phyloP scores from a whole-genome alignment of 805 yeast species.

The Teunomyces kruisii region DNA sequence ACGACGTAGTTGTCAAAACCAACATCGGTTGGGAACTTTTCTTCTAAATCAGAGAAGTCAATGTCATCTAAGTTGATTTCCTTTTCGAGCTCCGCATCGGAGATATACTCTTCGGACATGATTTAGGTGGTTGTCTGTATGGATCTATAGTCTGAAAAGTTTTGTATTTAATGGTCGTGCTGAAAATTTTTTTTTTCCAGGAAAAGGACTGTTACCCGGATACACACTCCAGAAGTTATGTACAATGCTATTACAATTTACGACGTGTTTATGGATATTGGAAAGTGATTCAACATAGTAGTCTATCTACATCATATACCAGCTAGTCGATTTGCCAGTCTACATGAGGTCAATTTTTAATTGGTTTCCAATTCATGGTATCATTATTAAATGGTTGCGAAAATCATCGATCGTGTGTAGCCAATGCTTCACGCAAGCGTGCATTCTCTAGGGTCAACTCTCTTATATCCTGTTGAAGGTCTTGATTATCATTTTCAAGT shows the following conservation, averaged over 20 bases:
- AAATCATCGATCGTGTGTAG: neutral
- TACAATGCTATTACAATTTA: too few species aligned
- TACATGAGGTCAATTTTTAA: neutral
- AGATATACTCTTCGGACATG: conserved; percentile 22
- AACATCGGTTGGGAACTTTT: conserved; percentile 58
- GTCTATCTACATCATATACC: too few species aligned
- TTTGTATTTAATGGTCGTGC: neutral
- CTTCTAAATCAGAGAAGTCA: conserved; percentile 85
- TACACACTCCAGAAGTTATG: too few species aligned
- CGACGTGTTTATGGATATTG: too few species aligned
- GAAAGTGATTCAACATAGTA: too few species aligned
- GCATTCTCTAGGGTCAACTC: neutral
- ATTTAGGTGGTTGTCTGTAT: neutral
- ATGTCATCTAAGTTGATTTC: conserved; percentile 49
- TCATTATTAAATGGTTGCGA: conserved; percentile 4
- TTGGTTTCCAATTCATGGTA: neutral
- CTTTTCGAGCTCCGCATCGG: conserved; percentile 34
- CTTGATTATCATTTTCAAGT: conserved; percentile 53
- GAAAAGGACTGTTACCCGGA: neutral
- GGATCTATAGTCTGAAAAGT: conserved; percentile 4
- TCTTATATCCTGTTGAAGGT: conserved; percentile 1
- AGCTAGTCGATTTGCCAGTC: neutral
- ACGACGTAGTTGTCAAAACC: conserved; percentile 77
- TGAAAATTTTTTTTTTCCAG: conserved; percentile 5
- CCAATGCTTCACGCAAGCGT: conserved; percentile 2